A percentile compares a stretch with the other conserved stretches of the same genome.
These are phyloP conservation scores for Diplosphaera chodatii DNA, from an alignment of 139 green algal genomes.

Conservation along the genomic window DNA sequence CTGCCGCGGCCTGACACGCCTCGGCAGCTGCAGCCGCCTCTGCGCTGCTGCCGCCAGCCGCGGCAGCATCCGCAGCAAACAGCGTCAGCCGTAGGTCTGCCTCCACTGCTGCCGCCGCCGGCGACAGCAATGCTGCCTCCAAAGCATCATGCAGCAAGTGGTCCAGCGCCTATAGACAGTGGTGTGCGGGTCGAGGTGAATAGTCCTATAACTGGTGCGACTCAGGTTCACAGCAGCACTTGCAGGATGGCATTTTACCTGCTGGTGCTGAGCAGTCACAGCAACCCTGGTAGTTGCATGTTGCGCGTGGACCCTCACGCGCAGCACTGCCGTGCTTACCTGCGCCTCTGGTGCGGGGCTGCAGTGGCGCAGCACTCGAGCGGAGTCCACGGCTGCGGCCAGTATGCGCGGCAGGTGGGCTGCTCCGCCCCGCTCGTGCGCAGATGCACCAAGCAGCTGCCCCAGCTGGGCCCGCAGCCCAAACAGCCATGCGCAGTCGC, in stretches of 20 bases:
- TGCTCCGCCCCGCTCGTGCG: background rate
- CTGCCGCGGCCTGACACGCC: background rate
- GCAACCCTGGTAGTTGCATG: no score
- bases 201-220: no score
- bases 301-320: no score
- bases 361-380: background rate
- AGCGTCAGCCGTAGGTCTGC: slow-evolving; percentile 1
- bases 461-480: background rate
- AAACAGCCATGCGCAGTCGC: background rate
- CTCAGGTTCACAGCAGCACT: no score
- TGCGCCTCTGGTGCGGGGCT: no score
- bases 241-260: no score
- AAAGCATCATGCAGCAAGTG: background rate
- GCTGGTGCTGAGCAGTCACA: no score
- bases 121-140: background rate
- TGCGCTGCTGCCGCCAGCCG: no score
- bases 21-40: background rate
- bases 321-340: no score
- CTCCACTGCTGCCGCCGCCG: background rate
- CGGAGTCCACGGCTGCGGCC: background rate
- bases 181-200: no score
- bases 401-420: background rate
- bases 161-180: slow-evolving; percentile 13
- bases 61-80: background rate
- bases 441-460: background rate